A percentile compares a stretch with the other conserved stretches of the same genome.
phyloP scores from a whole-genome alignment of 345 rosid genomes.

The Rhodamnia argentea region DNA sequence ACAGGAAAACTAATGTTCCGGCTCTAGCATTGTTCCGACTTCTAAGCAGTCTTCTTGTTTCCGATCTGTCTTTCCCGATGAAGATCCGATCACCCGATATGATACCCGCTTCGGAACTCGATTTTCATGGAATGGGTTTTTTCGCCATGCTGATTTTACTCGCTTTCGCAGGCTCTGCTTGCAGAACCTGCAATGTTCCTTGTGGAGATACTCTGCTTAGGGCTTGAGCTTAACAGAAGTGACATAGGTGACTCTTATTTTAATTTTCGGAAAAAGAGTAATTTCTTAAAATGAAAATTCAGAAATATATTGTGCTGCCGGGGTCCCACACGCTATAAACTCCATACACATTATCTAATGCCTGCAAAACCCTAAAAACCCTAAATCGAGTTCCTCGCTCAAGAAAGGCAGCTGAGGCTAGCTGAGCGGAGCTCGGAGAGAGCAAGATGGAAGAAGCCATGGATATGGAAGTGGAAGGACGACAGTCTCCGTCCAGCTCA shows the following conservation, averaged over 20 bases:
- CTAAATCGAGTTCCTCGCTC: not conserved
- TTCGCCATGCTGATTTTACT: not conserved
- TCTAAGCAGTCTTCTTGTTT: too few relatives aligned
- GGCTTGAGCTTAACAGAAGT: not conserved
- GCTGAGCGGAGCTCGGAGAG: not conserved
- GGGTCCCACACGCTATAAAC: too few relatives aligned
- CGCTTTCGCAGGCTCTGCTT: not conserved
- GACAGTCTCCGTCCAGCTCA: not conserved
- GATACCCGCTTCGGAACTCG: not conserved
- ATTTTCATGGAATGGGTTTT: not conserved
- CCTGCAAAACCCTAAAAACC: not conserved
- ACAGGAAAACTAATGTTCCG: not conserved
- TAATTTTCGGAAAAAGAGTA: too few relatives aligned
- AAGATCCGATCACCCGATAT: not conserved
- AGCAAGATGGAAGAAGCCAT: conserved; percentile 9
- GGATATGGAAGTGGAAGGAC: conserved; percentile 53
- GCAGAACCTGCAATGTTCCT: not conserved
- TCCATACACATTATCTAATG: not conserved
- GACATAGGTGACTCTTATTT: not conserved
- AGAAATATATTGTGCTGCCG: not conserved
- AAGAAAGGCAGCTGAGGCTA: not conserved
- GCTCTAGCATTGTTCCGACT: not conserved
- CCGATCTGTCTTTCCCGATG: too few relatives aligned
- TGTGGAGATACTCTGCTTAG: not conserved
- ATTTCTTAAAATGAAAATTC: not conserved